Conservation (phyloP, 2,329 filamentous ascomycete genomes). For the Cordyceps cateniannulata region DNA sequence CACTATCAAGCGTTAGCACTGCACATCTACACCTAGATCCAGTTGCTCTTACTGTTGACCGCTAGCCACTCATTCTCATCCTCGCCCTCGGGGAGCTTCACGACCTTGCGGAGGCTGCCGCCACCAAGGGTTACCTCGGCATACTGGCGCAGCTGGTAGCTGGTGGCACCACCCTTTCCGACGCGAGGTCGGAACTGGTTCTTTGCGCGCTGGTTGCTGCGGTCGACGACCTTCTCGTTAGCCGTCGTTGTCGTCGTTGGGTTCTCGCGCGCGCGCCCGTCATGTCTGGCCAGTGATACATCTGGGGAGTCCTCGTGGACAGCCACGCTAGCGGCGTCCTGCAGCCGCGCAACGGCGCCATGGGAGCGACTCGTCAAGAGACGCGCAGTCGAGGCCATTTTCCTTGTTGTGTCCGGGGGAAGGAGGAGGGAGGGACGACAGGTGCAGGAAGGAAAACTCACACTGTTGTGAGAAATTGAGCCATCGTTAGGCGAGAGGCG, state of each 20-base stretch:
- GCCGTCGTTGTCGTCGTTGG: conserved; percentile 17
- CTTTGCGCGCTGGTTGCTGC: conserved; percentile 78
- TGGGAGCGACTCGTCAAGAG: conserved; percentile 27
- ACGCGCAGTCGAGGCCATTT: conserved; percentile 21
- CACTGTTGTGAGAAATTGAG: conserved; percentile 38
- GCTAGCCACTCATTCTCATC: conserved; percentile 98
- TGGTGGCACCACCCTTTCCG: conserved; percentile 77
- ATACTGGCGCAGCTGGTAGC: conserved; percentile 94
- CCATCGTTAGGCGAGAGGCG: conserved; percentile 24
- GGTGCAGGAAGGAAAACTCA: conserved; percentile 24
- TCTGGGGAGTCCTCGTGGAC: conserved; percentile 23
- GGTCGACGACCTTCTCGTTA: conserved; percentile 22
- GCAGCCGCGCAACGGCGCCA: conserved; percentile 24
- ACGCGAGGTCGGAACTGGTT: conserved; percentile 88
- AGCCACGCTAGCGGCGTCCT: conserved; percentile 24
- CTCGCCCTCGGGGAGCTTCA: conserved; percentile 94
- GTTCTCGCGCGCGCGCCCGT: neutral
- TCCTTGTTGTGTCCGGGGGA: conserved; percentile 10
- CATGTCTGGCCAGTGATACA: conserved; percentile 3
- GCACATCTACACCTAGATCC: neutral
- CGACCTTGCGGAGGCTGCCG: conserved; percentile 90
- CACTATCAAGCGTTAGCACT: conserved; percentile 47
- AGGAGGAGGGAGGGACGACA: neutral
- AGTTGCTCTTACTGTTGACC: conserved; percentile 69
- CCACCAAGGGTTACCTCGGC: conserved; percentile 94